Evolutionary conservation across 768 basidiomycete genomes (phyloP).

Genomic region (Hericium rajendrae): DNA sequence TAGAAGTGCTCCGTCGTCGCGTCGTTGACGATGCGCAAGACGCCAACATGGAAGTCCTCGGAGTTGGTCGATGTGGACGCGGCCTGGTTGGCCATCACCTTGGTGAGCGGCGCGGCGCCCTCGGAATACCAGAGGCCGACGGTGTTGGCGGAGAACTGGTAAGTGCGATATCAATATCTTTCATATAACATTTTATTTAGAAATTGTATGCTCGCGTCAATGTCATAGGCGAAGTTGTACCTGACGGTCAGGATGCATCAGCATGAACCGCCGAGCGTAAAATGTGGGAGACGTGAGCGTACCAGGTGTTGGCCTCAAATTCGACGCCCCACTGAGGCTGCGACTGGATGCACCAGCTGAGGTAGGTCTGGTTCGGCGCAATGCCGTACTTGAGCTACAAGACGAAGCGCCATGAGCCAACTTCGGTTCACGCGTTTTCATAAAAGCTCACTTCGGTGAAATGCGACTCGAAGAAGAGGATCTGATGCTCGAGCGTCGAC

Average conservation of each 20-base stretch:
- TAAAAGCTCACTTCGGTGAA: conserved; percentile 39
- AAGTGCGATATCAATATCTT: background rate
- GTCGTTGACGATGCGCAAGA: conserved; percentile 43
- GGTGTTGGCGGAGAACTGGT: conserved; percentile 40
- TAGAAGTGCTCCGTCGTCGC: conserved; percentile 46
- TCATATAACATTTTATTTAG: background rate
- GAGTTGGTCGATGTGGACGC: conserved; percentile 49
- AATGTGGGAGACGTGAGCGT: background rate
- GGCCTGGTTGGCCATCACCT: conserved; percentile 38
- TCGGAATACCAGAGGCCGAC: conserved; percentile 53
- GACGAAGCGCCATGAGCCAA: background rate
- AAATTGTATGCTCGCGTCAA: conserved; percentile 33
- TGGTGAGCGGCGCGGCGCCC: conserved; percentile 34
- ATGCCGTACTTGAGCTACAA: conserved; percentile 48
- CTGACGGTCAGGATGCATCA: background rate
- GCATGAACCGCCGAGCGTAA: background rate
- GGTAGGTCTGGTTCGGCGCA: conserved; percentile 34
- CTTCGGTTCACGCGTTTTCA: background rate
- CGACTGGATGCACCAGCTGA: conserved; percentile 43
- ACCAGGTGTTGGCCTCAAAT: conserved; percentile 45
- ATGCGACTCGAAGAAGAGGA: conserved; percentile 54
- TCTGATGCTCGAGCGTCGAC: conserved; percentile 50
- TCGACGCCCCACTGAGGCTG: conserved; percentile 40
- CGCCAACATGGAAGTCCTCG: conserved; percentile 52
- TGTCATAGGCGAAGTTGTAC: conserved; percentile 57